Evolutionary conservation across 2,329 filamentous ascomycete species (phyloP).

Genomic region (Pseudogymnoascus sp.): DNA sequence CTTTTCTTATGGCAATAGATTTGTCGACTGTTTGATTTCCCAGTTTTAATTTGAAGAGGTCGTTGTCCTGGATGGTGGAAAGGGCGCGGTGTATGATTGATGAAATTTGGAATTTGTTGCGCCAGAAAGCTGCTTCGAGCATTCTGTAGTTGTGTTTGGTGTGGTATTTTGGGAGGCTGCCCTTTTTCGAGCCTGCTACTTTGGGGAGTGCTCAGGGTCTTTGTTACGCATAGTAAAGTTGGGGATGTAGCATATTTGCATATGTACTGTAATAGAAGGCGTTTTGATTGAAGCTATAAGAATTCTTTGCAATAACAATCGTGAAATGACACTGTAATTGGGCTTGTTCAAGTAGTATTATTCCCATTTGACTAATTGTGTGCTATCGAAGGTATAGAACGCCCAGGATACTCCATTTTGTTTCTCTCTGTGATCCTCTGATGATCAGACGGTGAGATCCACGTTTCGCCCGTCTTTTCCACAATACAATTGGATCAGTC

Average conservation of each 20-base stretch:
- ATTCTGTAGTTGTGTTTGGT: neutral
- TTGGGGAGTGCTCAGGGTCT: neutral
- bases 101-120: neutral
- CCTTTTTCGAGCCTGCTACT: slow-evolving; percentile 4
- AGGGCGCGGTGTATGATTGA: neutral
- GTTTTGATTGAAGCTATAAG: neutral
- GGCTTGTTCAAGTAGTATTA: neutral
- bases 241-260: slow-evolving; percentile 2
- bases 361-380: neutral
- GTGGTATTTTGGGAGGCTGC: neutral
- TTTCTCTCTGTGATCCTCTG: neutral
- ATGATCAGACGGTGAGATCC: neutral
- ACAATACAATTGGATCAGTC: neutral
- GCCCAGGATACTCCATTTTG: neutral
- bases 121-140: slow-evolving; percentile 4
- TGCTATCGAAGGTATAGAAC: neutral
- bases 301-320: neutral
- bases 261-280: slow-evolving; percentile 7
- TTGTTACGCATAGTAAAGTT: slow-evolving; percentile 6
- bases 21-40: slow-evolving; percentile 1
- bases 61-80: neutral
- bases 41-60: slow-evolving; percentile 5
- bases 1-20: slow-evolving; percentile 7
- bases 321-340: neutral
- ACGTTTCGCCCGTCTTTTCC: neutral